A percentile compares a stretch with the other conserved stretches of the same genome.
Evolutionary conservation across 192 early-diverging fungal genomes (phyloP).

Genomic region (Mortierella hygrophila): DNA sequence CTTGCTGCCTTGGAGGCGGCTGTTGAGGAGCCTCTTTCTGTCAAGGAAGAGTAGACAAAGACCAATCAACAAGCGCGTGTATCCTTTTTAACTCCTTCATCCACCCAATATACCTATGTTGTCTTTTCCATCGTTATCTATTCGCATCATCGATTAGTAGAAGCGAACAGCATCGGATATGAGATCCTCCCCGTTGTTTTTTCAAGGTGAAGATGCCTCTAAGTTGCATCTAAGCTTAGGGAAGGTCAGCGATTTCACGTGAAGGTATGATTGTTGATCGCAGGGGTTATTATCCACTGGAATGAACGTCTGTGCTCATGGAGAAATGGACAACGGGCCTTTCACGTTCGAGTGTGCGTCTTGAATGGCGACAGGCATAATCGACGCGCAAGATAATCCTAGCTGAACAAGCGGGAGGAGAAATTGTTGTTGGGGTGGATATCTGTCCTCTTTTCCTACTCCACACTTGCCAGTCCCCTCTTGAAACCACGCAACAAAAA

Average conservation of each 20-base stretch:
- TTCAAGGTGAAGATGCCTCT: no score
- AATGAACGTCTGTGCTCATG: not conserved
- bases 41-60: conserved; percentile 18
- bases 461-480: not conserved
- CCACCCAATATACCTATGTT: not conserved
- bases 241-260: not conserved
- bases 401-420: not conserved
- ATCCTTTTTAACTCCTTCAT: not conserved
- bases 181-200: no score
- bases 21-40: conserved; percentile 3
- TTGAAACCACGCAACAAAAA: not conserved
- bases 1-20: conserved; percentile 15
- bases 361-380: not conserved
- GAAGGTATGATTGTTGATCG: not conserved
- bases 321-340: no score
- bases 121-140: not conserved
- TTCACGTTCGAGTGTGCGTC: not conserved
- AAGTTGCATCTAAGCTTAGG: no score
- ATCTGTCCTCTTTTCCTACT: not conserved
- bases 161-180: no score
- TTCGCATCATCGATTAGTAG: not conserved
- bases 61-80: not conserved
- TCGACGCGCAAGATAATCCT: not conserved
- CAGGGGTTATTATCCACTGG: not conserved
- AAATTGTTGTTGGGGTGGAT: not conserved